These are phyloP conservation scores for Hydnum rufescens DNA, from an alignment of 768 basidiomycete genomes.

Conservation along the genomic window DNA sequence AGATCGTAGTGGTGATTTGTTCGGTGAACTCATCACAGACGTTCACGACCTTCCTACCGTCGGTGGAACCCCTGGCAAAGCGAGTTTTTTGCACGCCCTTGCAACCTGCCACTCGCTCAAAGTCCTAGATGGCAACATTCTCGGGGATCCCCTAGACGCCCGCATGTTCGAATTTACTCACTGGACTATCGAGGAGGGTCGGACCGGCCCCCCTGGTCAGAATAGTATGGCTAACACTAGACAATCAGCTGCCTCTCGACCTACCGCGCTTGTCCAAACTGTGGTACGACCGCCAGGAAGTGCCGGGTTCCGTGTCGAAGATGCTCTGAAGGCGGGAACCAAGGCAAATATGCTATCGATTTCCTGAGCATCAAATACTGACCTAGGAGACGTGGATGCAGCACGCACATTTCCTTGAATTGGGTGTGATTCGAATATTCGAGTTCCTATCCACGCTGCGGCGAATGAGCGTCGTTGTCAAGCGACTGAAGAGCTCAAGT, in stretches of 20 bases:
- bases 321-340: slow-evolving; percentile 67
- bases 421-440: slow-evolving; percentile 89
- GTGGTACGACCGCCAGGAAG: slow-evolving; percentile 94
- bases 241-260: slow-evolving; percentile 24
- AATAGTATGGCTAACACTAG: slow-evolving; percentile 16
- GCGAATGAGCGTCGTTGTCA: slow-evolving; percentile 96
- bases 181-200: slow-evolving; percentile 91
- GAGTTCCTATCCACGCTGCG: slow-evolving; percentile 89
- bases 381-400: slow-evolving; percentile 16
- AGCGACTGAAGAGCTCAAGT: slow-evolving; percentile 75
- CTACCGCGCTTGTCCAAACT: slow-evolving; percentile 82
- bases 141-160: slow-evolving; percentile 89
- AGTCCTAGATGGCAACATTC: slow-evolving; percentile 64
- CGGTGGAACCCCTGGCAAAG: slow-evolving; percentile 31
- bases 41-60: slow-evolving; percentile 58
- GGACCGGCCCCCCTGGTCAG: slow-evolving; percentile 23
- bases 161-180: slow-evolving; percentile 97
- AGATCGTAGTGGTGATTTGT: slow-evolving; percentile 53
- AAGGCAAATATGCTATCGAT: slow-evolving; percentile 31
- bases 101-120: slow-evolving; percentile 94
- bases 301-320: slow-evolving; percentile 74
- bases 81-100: slow-evolving; percentile 76
- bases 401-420: slow-evolving; percentile 93
- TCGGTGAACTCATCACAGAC: slow-evolving; percentile 79
- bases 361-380: background rate